phyloP scores from a whole-genome alignment of 2,329 filamentous ascomycete species.

The Cordyceps cateniannulata region DNA sequence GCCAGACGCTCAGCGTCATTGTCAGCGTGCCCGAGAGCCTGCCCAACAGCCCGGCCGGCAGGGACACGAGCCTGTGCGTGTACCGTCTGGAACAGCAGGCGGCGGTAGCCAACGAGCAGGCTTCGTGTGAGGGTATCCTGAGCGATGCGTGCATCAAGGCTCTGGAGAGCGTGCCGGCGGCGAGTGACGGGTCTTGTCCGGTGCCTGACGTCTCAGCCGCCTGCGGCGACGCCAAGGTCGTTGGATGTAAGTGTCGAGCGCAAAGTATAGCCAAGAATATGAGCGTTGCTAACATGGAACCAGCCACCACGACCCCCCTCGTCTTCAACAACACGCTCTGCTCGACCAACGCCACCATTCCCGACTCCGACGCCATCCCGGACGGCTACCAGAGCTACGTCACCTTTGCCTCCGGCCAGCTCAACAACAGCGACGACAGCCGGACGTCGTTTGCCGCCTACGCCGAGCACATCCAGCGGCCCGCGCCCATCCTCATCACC shows the following conservation, averaged over 20 bases:
- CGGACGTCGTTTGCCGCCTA: neutral
- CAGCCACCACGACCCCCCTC: conserved; percentile 1
- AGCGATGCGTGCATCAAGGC: conserved; percentile 11
- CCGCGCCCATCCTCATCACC: conserved; percentile 9
- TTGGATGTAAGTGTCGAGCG: conserved; percentile 1
- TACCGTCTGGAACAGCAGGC: conserved; percentile 8
- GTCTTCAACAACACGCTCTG: conserved; percentile 8
- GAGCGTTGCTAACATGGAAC: neutral
- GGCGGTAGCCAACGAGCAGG: neutral
- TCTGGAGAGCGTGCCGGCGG: neutral
- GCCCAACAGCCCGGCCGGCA: neutral
- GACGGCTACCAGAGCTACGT: conserved; percentile 8
- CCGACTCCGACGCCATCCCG: neutral
- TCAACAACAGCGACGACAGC: neutral
- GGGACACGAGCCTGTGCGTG: neutral
- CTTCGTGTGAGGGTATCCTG: conserved; percentile 1
- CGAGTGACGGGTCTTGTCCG: neutral
- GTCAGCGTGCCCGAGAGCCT: conserved; percentile 10
- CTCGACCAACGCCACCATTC: conserved; percentile 6
- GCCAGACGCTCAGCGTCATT: conserved; percentile 5
- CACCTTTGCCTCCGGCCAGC: neutral
- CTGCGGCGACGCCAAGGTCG: neutral
- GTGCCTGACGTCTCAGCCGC: neutral
- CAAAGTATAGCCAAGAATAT: neutral
- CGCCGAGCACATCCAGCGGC: conserved; percentile 1